Base-by-base conservation (phyloP, 2,329 filamentous ascomycete genomes). In the Akanthomyces lecanii region DNA sequence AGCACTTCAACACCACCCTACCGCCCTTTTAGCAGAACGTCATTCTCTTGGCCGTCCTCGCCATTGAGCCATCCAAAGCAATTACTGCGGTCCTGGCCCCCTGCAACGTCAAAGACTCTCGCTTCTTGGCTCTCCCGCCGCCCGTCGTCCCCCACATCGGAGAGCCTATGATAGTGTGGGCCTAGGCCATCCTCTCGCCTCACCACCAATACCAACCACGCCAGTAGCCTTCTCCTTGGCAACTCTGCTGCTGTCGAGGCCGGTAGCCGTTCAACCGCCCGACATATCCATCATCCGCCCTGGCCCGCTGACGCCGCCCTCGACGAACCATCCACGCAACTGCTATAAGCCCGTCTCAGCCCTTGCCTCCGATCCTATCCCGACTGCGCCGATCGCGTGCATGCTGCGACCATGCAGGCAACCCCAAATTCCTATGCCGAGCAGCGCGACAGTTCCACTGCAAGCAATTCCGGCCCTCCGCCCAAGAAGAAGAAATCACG, bases 401-500 rank as follows among this genome's bases (percentile, higher is more conserved):
- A 62, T 62, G 60, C 60, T 23, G 51, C 60, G 42, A 56, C 6
- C 52, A 62, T 62, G 60, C 52, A 55, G 52, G 44, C 33, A 30
- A 44, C 51, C 18, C 59, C 53, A 50, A 52, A 56, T 47, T 11
- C 51, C 21, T 48, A 54, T 30, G 16, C 50, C 38, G 59, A 47
- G 1, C 51, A 40, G 42, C 59, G 30, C 40, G 58, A 61, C 48
- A 40, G n/a, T 61, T 53, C 54, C 53, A 53, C 25, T 33, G 40
- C 42, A 25, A 30, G n/a, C 40, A 48, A 54, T 5, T 48, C 55
- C 18, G 53, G 65, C 28, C 62, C 69, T 51, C 66, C 67, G 18
- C 12, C 18, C 18, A 68, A 71, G 52, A 81, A 78, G 73, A 85
- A 84, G 74, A 83, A 82, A 70, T 69, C 81, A 21, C 77, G 82